phyloP scores from a whole-genome alignment of 1,284 basidiomycete genomes.

The Trichosporon asahii region DNA sequence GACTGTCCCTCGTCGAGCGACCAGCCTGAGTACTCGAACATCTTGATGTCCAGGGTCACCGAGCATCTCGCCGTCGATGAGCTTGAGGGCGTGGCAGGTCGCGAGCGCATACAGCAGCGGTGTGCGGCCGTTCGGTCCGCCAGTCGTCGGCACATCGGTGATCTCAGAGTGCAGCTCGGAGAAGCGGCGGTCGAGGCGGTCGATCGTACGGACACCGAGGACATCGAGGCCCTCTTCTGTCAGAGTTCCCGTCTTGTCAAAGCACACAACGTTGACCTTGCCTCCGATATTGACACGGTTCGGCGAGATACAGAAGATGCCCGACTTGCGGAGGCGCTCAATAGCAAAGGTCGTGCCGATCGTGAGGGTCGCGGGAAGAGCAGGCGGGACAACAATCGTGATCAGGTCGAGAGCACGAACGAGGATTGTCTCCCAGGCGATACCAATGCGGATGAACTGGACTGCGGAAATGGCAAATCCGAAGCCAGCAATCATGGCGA shows the following conservation, averaged over 20 bases:
- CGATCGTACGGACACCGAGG: slow-evolving; percentile 80
- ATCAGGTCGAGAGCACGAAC: slow-evolving; percentile 94
- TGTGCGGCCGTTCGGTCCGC: slow-evolving; percentile 64
- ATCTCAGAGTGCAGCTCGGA: slow-evolving; percentile 87
- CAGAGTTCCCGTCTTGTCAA: slow-evolving; percentile 98
- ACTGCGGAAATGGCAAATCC: slow-evolving; percentile 86
- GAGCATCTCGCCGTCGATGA: slow-evolving; percentile 81
- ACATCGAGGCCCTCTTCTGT: slow-evolving; percentile 98
- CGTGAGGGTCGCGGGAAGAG: slow-evolving; percentile 92
- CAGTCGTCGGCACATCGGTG: slow-evolving; percentile 71
- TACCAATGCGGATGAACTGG: slow-evolving; percentile 85
- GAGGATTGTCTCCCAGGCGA: slow-evolving; percentile 85
- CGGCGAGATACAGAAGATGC: slow-evolving; percentile 96
- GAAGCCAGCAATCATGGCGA: slow-evolving; percentile 79
- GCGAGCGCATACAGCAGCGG: slow-evolving; percentile 88
- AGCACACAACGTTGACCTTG: slow-evolving; percentile 96
- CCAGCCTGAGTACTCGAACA: slow-evolving; percentile 98
- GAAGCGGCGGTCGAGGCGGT: slow-evolving; percentile 69
- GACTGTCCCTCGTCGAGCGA: slow-evolving; percentile 86
- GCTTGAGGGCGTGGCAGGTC: slow-evolving; percentile 93
- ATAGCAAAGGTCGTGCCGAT: slow-evolving; percentile 98
- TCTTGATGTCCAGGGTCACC: slow-evolving; percentile 97
- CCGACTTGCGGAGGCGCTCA: slow-evolving; percentile 75
- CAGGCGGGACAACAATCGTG: slow-evolving; percentile 96
- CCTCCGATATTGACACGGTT: slow-evolving; percentile 94